These are phyloP conservation scores for Casuarina equisetifolia DNA, from an alignment of 306 rosid genomes.

Conservation along the genomic window DNA sequence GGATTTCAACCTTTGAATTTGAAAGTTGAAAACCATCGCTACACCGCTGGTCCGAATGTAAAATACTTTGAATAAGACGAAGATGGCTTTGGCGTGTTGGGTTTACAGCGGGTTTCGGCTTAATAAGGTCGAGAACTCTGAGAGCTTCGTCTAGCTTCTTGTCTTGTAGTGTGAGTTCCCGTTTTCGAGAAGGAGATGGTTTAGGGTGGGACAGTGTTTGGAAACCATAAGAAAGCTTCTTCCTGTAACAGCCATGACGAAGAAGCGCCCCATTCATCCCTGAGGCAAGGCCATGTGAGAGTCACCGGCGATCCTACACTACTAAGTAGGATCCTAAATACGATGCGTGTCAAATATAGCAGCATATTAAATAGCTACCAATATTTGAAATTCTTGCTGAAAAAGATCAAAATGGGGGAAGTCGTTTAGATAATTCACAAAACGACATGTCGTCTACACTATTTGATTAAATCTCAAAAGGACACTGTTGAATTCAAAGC, in stretches of 20 bases:
- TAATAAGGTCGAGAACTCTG: conserved; percentile 53
- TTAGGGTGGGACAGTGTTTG: conserved; percentile 21
- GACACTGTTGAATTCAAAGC: no score
- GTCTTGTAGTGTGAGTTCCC: conserved; percentile 21
- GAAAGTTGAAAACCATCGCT: conserved; percentile 8
- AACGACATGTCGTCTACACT: no score
- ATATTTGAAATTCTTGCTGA: no score
- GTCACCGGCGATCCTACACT: neutral
- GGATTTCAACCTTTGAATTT: conserved; percentile 10
- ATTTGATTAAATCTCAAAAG: no score
- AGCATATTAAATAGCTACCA: no score
- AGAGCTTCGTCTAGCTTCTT: conserved; percentile 37
- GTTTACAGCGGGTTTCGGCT: conserved; percentile 29
- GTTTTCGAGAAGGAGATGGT: conserved; percentile 35
- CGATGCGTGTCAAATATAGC: no score
- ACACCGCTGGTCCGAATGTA: conserved; percentile 25
- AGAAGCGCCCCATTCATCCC: conserved; percentile 24
- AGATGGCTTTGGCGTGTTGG: conserved; percentile 52
- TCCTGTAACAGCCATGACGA: conserved; percentile 8
- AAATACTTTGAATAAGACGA: conserved; percentile 54
- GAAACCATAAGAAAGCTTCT: neutral
- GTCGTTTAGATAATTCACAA: no score
- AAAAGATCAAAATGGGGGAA: no score
- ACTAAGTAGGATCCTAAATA: no score
- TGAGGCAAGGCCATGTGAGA: neutral